Conservation (phyloP, 306 rosid genomes). For the Vachellia pachyceras region DNA sequence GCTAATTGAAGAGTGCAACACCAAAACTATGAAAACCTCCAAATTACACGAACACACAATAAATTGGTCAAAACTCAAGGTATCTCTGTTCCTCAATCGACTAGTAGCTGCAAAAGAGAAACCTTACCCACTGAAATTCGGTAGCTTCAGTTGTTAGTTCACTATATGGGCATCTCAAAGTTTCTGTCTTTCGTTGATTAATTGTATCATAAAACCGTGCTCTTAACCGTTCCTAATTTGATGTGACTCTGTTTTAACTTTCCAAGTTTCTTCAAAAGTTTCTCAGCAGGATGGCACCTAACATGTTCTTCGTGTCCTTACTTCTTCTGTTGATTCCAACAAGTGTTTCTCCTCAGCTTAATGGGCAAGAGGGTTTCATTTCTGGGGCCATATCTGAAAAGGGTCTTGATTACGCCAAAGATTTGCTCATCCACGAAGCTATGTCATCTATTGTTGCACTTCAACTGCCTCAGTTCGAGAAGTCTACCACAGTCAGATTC, state of each 20-base stretch:
- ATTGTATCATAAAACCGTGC: slow-evolving; percentile 3
- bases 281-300: slow-evolving; percentile 37
- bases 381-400: slow-evolving; percentile 62
- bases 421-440: slow-evolving; percentile 62
- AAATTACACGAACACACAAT: neutral
- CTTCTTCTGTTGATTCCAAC: slow-evolving; percentile 45
- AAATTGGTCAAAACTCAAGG: slow-evolving; percentile 12
- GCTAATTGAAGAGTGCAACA: too few relatives aligned
- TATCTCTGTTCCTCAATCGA: neutral
- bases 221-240: neutral
- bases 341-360: slow-evolving; percentile 41
- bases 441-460: slow-evolving; percentile 64
- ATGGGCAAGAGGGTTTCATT: slow-evolving; percentile 62
- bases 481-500: slow-evolving; percentile 53
- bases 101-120: neutral
- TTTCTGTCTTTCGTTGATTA: slow-evolving; percentile 20
- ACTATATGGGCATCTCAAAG: slow-evolving; percentile 30
- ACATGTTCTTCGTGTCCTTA: slow-evolving; percentile 29
- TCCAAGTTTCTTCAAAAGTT: slow-evolving; percentile 41
- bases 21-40: too few relatives aligned
- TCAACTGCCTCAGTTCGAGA: slow-evolving; percentile 67
- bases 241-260: slow-evolving; percentile 5
- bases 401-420: slow-evolving; percentile 81
- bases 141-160: too few relatives aligned
- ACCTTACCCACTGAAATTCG: neutral